Evolutionary conservation across 2,329 filamentous ascomycete genomes (phyloP), one percentile per base, ranked within the genome.

Genomic region (Fusarium goolgardi): DNA sequence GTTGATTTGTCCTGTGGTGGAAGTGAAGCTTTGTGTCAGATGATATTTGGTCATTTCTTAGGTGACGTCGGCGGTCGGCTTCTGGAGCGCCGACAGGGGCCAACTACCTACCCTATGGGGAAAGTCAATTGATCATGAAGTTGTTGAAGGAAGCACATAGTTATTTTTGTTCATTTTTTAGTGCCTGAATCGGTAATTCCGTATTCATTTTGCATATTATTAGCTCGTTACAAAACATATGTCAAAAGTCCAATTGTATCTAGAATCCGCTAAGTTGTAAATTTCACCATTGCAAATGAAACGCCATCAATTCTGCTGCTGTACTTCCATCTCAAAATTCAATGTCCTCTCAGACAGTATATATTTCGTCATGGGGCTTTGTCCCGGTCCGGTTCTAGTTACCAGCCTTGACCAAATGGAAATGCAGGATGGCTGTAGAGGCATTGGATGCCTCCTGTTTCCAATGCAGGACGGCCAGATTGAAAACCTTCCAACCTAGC

Each of bases 1-100:
- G 52, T 51, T 31, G 37, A 50, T 45, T 45, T 53, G 55, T 52
- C 39, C 58, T 53, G 32, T 53, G 59, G 40, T 55, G 65, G 53
- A 59, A 55, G 45, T 54, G 67, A 50, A 63, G 60, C 56, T 64
- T 62, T 58, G 37, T 41, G 58, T 75, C 65, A 56, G 70, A 68
- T 65, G 65, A 75, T 75, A 63, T 71, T 56, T 72, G 54, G 55
- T 53, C 68, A 69, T 71, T 75, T 72, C 61, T 63, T 63, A 51
- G 58, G 63, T 70, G 68, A 67, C 58, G 70, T 73, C 71, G 72
- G 73, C 25, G 56, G 35, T 68, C 71, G 73, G 72, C 68, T 44
- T 50, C 58, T 56, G n/a, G 21, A 51, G 53, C 46, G 47, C 69
- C 72, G 69, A 63, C 34, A 18, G 21, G 11, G 16, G 6, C n/a